These are phyloP conservation scores for Backusella tarrabulga DNA, from an alignment of 192 early-diverging fungal genomes.

Conservation along the genomic window DNA sequence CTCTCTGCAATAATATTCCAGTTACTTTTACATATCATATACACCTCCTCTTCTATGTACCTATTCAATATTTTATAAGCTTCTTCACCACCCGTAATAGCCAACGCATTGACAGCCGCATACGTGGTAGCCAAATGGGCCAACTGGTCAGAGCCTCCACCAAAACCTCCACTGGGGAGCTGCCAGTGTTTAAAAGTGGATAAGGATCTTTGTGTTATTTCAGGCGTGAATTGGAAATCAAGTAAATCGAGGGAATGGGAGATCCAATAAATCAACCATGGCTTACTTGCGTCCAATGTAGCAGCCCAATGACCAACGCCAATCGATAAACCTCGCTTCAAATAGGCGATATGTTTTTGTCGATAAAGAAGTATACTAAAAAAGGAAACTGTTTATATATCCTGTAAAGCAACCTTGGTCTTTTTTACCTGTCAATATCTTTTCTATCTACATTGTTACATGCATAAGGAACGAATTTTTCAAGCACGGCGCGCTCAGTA, in stretches of 20 bases:
- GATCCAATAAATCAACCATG: slow-evolving; percentile 94
- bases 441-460: slow-evolving; percentile 10
- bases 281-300: slow-evolving; percentile 80
- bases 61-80: slow-evolving; percentile 67
- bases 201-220: slow-evolving; percentile 50
- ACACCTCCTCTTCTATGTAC: slow-evolving; percentile 2
- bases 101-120: slow-evolving; percentile 82
- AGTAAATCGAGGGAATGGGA: slow-evolving; percentile 82
- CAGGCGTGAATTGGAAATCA: slow-evolving; percentile 49
- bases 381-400: not conserved
- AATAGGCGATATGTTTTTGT: slow-evolving; percentile 55
- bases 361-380: slow-evolving; percentile 49
- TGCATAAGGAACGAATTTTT: slow-evolving; percentile 23
- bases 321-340: slow-evolving; percentile 44
- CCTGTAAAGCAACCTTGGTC: not conserved
- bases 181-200: slow-evolving; percentile 67
- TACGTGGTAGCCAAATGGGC: slow-evolving; percentile 89
- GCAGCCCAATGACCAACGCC: slow-evolving; percentile 55
- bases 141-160: slow-evolving; percentile 83
- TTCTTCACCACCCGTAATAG: slow-evolving; percentile 72
- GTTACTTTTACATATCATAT: not conserved
- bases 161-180: slow-evolving; percentile 75
- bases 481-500: slow-evolving; percentile 26
- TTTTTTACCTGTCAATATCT: slow-evolving; percentile 22
- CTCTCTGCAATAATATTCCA: slow-evolving; percentile 27